phyloP scores from a whole-genome alignment of 2,329 filamentous ascomycete species.

The Fusarium praegraminearum region DNA sequence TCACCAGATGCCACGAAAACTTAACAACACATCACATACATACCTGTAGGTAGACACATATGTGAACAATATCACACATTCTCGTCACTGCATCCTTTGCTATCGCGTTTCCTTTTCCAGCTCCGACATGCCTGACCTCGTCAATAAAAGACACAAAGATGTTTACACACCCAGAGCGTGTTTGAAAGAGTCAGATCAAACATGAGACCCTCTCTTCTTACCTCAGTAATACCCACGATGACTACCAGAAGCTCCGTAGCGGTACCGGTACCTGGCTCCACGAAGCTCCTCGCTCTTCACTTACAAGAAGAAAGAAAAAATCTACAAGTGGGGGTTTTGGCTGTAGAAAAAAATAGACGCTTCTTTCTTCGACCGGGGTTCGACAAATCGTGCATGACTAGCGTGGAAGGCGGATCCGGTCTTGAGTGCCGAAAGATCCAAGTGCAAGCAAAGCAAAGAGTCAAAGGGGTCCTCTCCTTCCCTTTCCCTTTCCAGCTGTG shows the following conservation, averaged over 20 bases:
- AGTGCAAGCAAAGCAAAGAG: neutral
- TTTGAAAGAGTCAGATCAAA: conserved; percentile 29
- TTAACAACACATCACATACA: neutral
- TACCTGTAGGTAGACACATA: neutral
- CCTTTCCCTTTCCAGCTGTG: conserved; percentile 1
- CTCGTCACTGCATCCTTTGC: conserved; percentile 18
- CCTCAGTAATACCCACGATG: conserved; percentile 38
- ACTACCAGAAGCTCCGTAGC: conserved; percentile 26
- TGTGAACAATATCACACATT: neutral
- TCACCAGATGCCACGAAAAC: conserved; percentile 7
- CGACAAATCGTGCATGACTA: conserved; percentile 50
- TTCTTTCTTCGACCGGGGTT: conserved; percentile 41
- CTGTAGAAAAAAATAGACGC: conserved; percentile 14
- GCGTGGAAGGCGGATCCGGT: conserved; percentile 34
- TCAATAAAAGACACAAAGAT: neutral
- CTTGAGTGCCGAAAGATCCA: conserved; percentile 43
- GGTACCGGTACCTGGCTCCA: conserved; percentile 34
- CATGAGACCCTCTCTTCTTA: conserved; percentile 36
- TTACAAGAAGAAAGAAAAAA: conserved; percentile 31
- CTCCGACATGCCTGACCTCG: conserved; percentile 11
- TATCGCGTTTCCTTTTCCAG: conserved; percentile 27
- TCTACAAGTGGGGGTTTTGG: conserved; percentile 21
- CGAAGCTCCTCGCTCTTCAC: conserved; percentile 14
- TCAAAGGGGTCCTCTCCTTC: conserved; percentile 34
- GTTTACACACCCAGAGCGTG: conserved; percentile 37